Base-by-base conservation (phyloP, 805 yeast species). In the Candida sonorensis region DNA sequence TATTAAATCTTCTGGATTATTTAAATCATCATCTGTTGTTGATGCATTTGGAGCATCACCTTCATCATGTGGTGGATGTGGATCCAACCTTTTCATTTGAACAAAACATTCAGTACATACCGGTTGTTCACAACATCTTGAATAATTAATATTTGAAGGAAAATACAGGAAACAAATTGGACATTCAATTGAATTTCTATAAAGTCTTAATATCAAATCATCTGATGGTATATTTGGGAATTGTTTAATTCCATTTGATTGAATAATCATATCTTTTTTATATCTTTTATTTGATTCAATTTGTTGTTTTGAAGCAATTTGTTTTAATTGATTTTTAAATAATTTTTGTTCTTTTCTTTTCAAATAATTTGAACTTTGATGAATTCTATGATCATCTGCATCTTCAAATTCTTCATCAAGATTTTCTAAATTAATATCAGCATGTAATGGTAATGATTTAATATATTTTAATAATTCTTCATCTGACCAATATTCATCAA, bases 21-120 rank as follows among this genome's bases (percentile, higher is more conserved):
- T 56, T 13, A 38, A 28, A 10, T 33, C 35, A 3, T 51, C 50
- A 17, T 50, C 38, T 4, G 38, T 35, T 14, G 34, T 10, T n/a
- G n/a, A n/a, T n/a, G n/a, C n/a, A n/a, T 35, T 40, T 2, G 46
- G 45, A 8, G 40, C 37, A 2, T 35, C 30, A 10, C 58, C 57
- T 30, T 69, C 75, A 42, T 80, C 90, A 51, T 86, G 94, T 2
- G 96, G 95, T 21, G 87, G 85, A 59, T 90, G 97, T 0, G 98
- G 97, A 9, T 85, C 94, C 21, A 77, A 62, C 32, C 98, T 70
- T 55, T 84, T 86, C 53, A 90, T 87, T 57, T 90, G 97, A 9
- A 90, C 97, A 69, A 90, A 92, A 53, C 98, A 90, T 59, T 90
- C 97, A 2, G 95, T 72, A 59, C 98, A 92, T 14, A 90, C 87